Evolutionary conservation across 495 filamentous ascomycete genomes (phyloP), one percentile per base, ranked within the genome.

Genomic region (Opeltia flavorubescens): DNA sequence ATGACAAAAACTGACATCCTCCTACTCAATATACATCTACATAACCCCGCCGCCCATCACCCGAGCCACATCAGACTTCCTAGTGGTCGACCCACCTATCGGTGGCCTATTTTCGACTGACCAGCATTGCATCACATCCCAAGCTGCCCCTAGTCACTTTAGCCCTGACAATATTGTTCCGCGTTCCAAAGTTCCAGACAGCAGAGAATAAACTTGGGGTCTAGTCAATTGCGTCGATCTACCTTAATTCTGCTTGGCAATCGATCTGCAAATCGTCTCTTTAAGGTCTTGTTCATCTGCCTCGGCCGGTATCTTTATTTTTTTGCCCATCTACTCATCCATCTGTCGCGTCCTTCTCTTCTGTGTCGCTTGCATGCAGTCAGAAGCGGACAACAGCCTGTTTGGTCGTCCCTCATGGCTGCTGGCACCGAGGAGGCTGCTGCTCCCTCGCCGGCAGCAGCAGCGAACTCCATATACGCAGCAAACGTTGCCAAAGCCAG

Each of bases 401-500:
- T 41, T 13, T 21, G 25, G 21, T 41, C 20, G 4, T 41, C 25
- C 25, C 38, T 21, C 13, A 6, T 25, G 13, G 9, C 38, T 12
- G 21, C 38, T 25, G 15, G 15, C 21, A 1, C 38, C 17, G 20
- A 25, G 12, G 38, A 20, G 9, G 13, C 38, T 9, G 21, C 38
- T 12, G 18, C 38, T 23, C 18, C 9, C 3, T 12, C 38, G 13
- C 21, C 38, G 38, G 6, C 38, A 6, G 21, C 38, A 0, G 9
- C 9, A 21, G 21, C 38, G 25, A 17, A 41, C 15, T 17, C 15
- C 38, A 21, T 41, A 5, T 41, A 41, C 21, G 21, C 12, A 21
- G 50, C 6, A 39, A 8, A 27, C n/a, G 30, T 38, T n/a, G 44
- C 46, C 24, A 50, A 56, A 38, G 34, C 51, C 15, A 51, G 31